Conservation (phyloP, 176 grass and related monocot genomes). For the Cenchrus americanus region DNA sequence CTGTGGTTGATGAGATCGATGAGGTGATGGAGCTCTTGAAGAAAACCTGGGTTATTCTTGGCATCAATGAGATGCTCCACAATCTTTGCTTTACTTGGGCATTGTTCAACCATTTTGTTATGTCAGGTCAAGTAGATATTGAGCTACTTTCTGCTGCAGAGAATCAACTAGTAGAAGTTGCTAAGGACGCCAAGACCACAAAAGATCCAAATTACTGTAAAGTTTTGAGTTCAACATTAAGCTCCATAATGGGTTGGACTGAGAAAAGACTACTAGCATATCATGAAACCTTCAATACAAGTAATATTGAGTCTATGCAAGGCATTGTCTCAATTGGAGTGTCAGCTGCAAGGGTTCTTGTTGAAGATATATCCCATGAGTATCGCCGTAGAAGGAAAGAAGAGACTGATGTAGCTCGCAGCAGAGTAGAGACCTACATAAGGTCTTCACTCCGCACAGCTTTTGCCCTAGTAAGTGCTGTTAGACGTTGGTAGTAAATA, state of each 20-base stretch:
- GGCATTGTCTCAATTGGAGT: slow-evolving; percentile 90
- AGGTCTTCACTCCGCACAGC: slow-evolving; percentile 89
- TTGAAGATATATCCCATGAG: slow-evolving; percentile 99
- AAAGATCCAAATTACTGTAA: slow-evolving; percentile 96
- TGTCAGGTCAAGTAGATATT: slow-evolving; percentile 77
- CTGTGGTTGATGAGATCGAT: slow-evolving; percentile 93
- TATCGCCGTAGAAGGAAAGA: slow-evolving; percentile 94
- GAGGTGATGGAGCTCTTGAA: slow-evolving; percentile 96
- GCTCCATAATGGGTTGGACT: slow-evolving; percentile 94
- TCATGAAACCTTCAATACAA: slow-evolving; percentile 89
- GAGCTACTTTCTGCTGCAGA: slow-evolving; percentile 89
- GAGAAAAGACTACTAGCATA: slow-evolving; percentile 98
- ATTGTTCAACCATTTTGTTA: slow-evolving; percentile 87
- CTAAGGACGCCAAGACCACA: slow-evolving; percentile 86
- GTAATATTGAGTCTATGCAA: slow-evolving; percentile 96
- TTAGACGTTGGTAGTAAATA: slow-evolving; percentile 1
- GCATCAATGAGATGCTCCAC: slow-evolving; percentile 88
- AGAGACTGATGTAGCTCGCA: slow-evolving; percentile 84
- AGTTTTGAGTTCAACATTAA: slow-evolving; percentile 90
- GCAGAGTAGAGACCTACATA: slow-evolving; percentile 89
- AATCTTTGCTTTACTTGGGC: slow-evolving; percentile 98
- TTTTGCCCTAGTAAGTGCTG: slow-evolving; percentile 86
- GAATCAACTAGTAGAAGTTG: slow-evolving; percentile 82
- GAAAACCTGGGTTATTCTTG: slow-evolving; percentile 93
- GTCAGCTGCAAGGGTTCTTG: slow-evolving; percentile 83